These are phyloP conservation scores for Talaromyces atroroseus DNA, from an alignment of 2,329 filamentous ascomycete genomes.

Conservation along the genomic window DNA sequence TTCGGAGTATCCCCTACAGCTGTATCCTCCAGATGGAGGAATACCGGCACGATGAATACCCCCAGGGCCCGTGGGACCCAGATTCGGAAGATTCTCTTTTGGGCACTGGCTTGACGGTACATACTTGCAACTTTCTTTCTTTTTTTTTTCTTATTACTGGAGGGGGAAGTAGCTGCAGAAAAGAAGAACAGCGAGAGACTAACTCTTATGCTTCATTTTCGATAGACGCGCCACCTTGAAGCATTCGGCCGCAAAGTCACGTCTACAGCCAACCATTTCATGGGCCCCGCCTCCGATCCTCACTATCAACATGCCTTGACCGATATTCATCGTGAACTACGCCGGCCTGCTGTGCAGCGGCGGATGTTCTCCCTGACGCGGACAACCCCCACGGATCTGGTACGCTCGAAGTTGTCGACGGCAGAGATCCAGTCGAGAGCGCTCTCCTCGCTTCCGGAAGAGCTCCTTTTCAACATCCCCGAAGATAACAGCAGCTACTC, in stretches of 20 bases:
- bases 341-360: slow-evolving; percentile 76
- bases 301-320: slow-evolving; percentile 85
- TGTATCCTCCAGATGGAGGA: slow-evolving; percentile 34
- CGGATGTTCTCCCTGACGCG: slow-evolving; percentile 87
- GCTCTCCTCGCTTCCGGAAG: slow-evolving; percentile 80
- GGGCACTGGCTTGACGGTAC: slow-evolving; percentile 46
- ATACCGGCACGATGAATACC: slow-evolving; percentile 42
- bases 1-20: slow-evolving; percentile 4
- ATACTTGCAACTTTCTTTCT: neutral
- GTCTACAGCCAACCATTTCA: slow-evolving; percentile 84
- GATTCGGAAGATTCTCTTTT: slow-evolving; percentile 41
- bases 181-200: no score
- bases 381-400: slow-evolving; percentile 87
- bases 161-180: no score
- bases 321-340: slow-evolving; percentile 83
- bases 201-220: neutral
- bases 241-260: slow-evolving; percentile 93
- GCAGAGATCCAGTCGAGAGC: slow-evolving; percentile 92
- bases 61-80: slow-evolving; percentile 32
- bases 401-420: slow-evolving; percentile 84
- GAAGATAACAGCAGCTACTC: slow-evolving; percentile 82
- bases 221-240: slow-evolving; percentile 80
- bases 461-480: slow-evolving; percentile 82
- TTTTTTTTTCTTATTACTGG: no score
- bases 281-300: slow-evolving; percentile 58